Evolutionary conservation across 345 rosid genomes (phyloP), one percentile per base, ranked within the genome.

Genomic region (Pelargonium nanum): DNA sequence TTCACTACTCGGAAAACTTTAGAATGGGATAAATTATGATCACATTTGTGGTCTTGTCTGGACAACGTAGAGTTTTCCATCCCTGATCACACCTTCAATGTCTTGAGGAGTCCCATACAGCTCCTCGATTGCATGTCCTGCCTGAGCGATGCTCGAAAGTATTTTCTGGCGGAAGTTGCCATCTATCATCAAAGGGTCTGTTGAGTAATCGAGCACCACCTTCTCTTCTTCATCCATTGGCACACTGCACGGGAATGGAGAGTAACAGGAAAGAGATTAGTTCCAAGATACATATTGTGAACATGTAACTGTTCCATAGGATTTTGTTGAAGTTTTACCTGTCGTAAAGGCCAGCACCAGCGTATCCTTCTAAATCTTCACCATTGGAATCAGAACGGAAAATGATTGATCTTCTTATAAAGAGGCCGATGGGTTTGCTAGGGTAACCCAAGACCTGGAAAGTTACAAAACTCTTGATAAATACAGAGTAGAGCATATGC

Each of bases 281-380:
- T 20, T 22, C 40, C 22, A 28, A n/a, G 17, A 28, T 28, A 7
- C 32, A 28, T 28, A 28, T 28, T 28, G 32, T 28, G n/a, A n/a
- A n/a, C n/a, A n/a, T n/a, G n/a, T n/a, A n/a, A n/a, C n/a, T n/a
- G n/a, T n/a, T n/a, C n/a, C n/a, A n/a, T n/a, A 52, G 26, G 48
- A 6, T n/a, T 13, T 20, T 13, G 3, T 4, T 4, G n/a, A 40
- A 5, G 17, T 1, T 62, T 78, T 85, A 93, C 99, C 99, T 93
- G 70, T 93, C 99, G 52, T 93, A 93, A 70, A 93, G 97, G 28
- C 99, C 99, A 53, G 99, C 99, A 74, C 99, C 99, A 45, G 99
- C 99, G 76, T 93, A 93, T 30, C 99, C 99, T 79, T 89, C 97
- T 0, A 93, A 83, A 75, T 93, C 99, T 79, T 93, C 99, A 56